phyloP scores from a whole-genome alignment of 306 rosid species.

The Lablab purpureus region DNA sequence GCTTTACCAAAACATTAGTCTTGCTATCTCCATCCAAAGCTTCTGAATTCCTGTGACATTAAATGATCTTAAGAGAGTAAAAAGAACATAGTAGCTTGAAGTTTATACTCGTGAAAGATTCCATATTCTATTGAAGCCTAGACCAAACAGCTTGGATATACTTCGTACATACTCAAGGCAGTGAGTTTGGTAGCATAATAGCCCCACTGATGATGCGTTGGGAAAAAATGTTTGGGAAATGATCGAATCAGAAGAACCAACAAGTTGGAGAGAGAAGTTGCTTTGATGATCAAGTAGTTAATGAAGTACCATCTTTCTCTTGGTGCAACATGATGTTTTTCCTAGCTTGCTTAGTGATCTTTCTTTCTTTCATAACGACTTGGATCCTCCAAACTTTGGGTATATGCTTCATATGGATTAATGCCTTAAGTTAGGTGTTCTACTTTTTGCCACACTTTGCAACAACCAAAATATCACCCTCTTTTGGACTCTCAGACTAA shows the following conservation, averaged over 20 bases:
- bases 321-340: not conserved
- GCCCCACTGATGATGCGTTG: too few species aligned
- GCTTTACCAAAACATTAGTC: too few species aligned
- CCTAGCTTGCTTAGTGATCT: not conserved
- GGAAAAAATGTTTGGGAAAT: not conserved
- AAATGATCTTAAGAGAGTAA: too few species aligned
- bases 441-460: not conserved
- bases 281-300: not conserved
- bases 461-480: not conserved
- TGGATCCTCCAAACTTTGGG: not conserved
- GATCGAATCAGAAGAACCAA: not conserved
- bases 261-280: not conserved
- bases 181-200: too few species aligned
- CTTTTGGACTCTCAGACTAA: not conserved
- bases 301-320: not conserved
- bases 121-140: too few species aligned
- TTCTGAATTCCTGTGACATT: too few species aligned
- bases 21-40: too few species aligned
- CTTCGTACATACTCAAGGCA: too few species aligned
- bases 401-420: not conserved
- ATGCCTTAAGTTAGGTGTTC: conserved; percentile 9
- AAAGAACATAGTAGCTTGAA: too few species aligned
- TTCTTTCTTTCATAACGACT: not conserved
- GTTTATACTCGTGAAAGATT: too few species aligned
- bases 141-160: too few species aligned